phyloP scores from a whole-genome alignment of 2,329 filamentous ascomycete species.

The Hypoxylon sp. region DNA sequence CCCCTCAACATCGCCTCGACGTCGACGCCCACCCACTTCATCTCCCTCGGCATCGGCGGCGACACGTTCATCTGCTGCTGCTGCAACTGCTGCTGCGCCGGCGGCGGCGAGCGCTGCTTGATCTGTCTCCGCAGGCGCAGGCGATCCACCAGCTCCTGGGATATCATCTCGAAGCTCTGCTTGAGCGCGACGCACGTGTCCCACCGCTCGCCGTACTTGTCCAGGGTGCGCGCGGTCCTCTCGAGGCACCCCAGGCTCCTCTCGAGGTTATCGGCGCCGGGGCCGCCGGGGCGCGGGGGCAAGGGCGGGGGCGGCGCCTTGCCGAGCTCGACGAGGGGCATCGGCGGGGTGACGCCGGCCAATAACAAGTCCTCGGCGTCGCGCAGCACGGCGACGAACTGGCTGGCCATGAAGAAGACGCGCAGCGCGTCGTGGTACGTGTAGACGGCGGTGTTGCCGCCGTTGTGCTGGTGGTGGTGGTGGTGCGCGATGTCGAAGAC shows the following conservation, averaged over 20 bases:
- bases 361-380: conserved; percentile 69
- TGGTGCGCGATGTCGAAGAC: conserved; percentile 76
- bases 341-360: conserved; percentile 60
- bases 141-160: conserved; percentile 57
- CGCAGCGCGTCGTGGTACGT: conserved; percentile 90
- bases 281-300: conserved; percentile 58
- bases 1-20: conserved; percentile 57
- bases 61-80: conserved; percentile 40
- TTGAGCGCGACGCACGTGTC: conserved; percentile 66
- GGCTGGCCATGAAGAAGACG: conserved; percentile 78
- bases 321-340: conserved; percentile 58
- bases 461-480: conserved; percentile 44
- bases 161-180: conserved; percentile 64
- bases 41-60: conserved; percentile 50
- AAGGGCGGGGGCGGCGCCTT: conserved; percentile 65
- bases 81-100: conserved; percentile 3
- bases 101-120: conserved; percentile 51
- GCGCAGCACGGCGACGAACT: conserved; percentile 70
- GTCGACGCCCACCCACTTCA: conserved; percentile 61
- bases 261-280: conserved; percentile 63
- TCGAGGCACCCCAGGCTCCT: conserved; percentile 68
- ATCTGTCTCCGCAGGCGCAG: conserved; percentile 57
- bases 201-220: conserved; percentile 70
- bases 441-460: conserved; percentile 74
- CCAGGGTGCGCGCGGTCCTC: conserved; percentile 65